Percentiles rank a stretch among this genome's conserved stretches.
phyloP scores from a whole-genome alignment of 371 early-diverging fungal genomes.

The Mortierella sp. region DNA sequence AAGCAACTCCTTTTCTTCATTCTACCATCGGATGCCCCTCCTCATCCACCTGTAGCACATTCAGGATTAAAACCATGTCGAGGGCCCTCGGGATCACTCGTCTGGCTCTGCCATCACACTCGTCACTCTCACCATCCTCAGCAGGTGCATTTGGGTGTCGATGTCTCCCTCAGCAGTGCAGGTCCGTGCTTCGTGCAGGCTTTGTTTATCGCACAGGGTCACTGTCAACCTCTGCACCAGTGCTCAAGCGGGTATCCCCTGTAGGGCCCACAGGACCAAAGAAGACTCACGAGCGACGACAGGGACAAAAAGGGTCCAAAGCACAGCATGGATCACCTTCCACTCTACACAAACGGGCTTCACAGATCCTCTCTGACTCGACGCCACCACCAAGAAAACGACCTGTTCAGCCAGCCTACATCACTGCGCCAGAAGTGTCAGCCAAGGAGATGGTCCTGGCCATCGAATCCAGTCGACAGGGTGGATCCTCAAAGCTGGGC shows the following conservation, averaged over 20 bases:
- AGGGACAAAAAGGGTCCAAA: not conserved
- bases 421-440: slow-evolving; percentile 32
- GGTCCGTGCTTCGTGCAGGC: too few species aligned
- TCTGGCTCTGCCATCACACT: slow-evolving; percentile 2
- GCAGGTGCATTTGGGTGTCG: not conserved
- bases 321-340: too few species aligned
- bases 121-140: not conserved
- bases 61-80: slow-evolving; percentile 12
- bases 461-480: slow-evolving; percentile 37
- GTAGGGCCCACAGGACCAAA: not conserved
- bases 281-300: not conserved
- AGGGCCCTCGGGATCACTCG: slow-evolving; percentile 45
- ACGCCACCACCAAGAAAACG: not conserved
- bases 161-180: not conserved
- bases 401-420: slow-evolving; percentile 21
- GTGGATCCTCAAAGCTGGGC: not conserved
- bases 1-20: not conserved
- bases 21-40: not conserved
- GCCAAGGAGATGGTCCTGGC: slow-evolving; percentile 48
- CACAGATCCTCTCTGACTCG: not conserved
- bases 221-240: slow-evolving; percentile 2
- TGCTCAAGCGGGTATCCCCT: slow-evolving; percentile 4
- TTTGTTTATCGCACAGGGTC: not conserved
- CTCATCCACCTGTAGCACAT: not conserved
- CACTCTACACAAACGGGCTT: not conserved